Evolutionary conservation across 108 stramenopile species (phyloP).

Genomic region (Craspedostauros australis): DNA sequence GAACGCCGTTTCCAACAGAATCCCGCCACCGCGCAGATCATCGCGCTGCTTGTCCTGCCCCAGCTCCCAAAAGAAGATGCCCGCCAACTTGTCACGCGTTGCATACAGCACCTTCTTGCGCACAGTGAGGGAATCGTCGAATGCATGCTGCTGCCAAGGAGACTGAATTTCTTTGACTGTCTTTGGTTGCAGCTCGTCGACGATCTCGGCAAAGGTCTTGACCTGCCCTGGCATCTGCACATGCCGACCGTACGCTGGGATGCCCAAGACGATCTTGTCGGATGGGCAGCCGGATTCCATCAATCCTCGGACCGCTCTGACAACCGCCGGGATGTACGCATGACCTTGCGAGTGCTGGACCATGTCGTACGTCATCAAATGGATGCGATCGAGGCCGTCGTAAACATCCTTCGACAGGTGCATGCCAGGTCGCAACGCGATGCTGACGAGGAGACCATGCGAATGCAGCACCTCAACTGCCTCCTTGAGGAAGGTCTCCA

Average conservation of each 20-base stretch:
- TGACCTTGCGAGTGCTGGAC: conserved; percentile 6
- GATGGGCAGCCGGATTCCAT: conserved; percentile 14
- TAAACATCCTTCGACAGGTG: conserved; percentile 24
- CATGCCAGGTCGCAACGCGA: conserved; percentile 47
- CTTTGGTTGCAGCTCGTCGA: conserved; percentile 37
- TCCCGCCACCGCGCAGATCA: conserved; percentile 21
- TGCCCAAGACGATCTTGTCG: conserved; percentile 40
- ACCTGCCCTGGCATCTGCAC: conserved; percentile 27
- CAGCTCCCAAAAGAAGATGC: conserved; percentile 74
- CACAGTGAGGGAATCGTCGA: conserved; percentile 6
- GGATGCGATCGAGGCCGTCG: conserved; percentile 40
- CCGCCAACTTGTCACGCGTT: conserved; percentile 21
- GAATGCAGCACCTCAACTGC: conserved; percentile 13
- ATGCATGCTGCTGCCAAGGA: not conserved
- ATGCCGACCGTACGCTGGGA: conserved; percentile 65
- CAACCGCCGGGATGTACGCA: not conserved
- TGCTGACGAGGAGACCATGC: conserved; percentile 21
- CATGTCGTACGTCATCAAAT: conserved; percentile 79
- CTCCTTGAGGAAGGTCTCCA: conserved; percentile 1
- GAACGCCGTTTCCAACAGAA: conserved; percentile 37
- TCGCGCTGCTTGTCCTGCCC: conserved; percentile 58
- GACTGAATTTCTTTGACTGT: too few species aligned
- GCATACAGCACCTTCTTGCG: conserved; percentile 47
- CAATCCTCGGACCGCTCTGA: conserved; percentile 2
- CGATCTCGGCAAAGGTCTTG: conserved; percentile 58